A percentile compares a stretch with the other conserved stretches of the same genome.
These are phyloP conservation scores for Colletotrichum godetiae DNA, from an alignment of 2,329 filamentous ascomycete species.

Conservation along the genomic window DNA sequence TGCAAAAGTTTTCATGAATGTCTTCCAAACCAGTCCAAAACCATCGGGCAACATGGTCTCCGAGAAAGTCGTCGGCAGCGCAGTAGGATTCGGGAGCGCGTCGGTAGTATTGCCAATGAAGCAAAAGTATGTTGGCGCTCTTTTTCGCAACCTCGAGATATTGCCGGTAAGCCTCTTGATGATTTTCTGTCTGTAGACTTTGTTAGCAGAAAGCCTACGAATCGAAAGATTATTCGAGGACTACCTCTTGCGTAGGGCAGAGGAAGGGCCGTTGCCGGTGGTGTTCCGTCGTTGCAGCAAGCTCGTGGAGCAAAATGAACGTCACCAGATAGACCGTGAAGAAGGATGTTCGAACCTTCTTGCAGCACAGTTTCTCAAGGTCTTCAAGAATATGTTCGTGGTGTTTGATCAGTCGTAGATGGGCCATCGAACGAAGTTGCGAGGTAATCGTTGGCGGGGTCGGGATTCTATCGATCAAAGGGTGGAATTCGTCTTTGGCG, in stretches of 20 bases:
- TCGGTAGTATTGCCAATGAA: slow-evolving; percentile 62
- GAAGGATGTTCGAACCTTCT: slow-evolving; percentile 39
- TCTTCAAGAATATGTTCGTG: slow-evolving; percentile 45
- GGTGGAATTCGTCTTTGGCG: slow-evolving; percentile 48
- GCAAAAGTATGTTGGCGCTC: slow-evolving; percentile 58
- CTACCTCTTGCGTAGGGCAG: not conserved
- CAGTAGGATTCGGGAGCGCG: not conserved
- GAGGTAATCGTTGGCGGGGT: slow-evolving; percentile 58
- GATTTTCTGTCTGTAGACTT: not conserved
- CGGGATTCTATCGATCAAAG: slow-evolving; percentile 50
- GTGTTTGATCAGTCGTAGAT: slow-evolving; percentile 47
- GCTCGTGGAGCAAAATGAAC: slow-evolving; percentile 54
- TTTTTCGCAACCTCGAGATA: not conserved
- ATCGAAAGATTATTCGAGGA: not conserved
- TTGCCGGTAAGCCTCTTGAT: not conserved
- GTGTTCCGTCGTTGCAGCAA: not conserved
- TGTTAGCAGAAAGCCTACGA: not conserved
- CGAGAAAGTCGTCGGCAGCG: not conserved
- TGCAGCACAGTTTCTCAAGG: slow-evolving; percentile 44
- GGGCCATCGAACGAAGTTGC: slow-evolving; percentile 57
- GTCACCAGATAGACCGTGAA: slow-evolving; percentile 51
- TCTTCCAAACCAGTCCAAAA: not conserved
- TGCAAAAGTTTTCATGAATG: not conserved
- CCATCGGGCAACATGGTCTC: slow-evolving; percentile 13
- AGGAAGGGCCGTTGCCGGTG: not conserved